Conservation (phyloP, 345 rosid species). For the Aquilaria yunnanensis region DNA sequence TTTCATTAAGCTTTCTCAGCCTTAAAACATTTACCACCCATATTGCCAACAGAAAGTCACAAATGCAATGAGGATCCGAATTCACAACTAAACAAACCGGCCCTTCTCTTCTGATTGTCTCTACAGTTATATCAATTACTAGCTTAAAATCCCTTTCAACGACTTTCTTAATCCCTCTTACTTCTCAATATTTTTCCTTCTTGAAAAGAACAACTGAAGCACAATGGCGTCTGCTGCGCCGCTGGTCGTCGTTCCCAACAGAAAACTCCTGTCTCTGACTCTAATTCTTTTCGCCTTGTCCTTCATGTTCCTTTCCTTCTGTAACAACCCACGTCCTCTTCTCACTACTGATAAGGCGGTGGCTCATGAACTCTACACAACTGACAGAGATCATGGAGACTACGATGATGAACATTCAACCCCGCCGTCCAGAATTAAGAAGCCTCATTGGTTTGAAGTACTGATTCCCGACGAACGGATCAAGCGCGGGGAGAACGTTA, state of each 20-base stretch:
- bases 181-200: background rate
- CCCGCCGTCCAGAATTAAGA: background rate
- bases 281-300: slow-evolving; percentile 39
- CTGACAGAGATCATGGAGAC: background rate
- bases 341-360: background rate
- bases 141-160: too few relatives aligned
- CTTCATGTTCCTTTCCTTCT: slow-evolving; percentile 23
- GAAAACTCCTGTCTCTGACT: slow-evolving; percentile 28
- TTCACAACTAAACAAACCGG: too few relatives aligned
- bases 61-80: too few relatives aligned
- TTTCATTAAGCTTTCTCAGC: too few relatives aligned
- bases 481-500: slow-evolving; percentile 20
- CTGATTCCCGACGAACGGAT: slow-evolving; percentile 23
- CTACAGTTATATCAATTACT: too few relatives aligned
- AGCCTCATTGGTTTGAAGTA: slow-evolving; percentile 34
- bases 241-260: slow-evolving; percentile 20
- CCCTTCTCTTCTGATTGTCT: too few relatives aligned
- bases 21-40: too few relatives aligned
- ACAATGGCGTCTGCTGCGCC: slow-evolving; percentile 33
- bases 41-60: too few relatives aligned
- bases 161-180: too few relatives aligned
- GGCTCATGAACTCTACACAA: background rate
- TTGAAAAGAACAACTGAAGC: background rate
- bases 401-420: too few relatives aligned
- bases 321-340: slow-evolving; percentile 19